These are phyloP conservation scores for Ophiostoma sp. DNA, from an alignment of 2,329 filamentous ascomycete species.

Conservation along the genomic window DNA sequence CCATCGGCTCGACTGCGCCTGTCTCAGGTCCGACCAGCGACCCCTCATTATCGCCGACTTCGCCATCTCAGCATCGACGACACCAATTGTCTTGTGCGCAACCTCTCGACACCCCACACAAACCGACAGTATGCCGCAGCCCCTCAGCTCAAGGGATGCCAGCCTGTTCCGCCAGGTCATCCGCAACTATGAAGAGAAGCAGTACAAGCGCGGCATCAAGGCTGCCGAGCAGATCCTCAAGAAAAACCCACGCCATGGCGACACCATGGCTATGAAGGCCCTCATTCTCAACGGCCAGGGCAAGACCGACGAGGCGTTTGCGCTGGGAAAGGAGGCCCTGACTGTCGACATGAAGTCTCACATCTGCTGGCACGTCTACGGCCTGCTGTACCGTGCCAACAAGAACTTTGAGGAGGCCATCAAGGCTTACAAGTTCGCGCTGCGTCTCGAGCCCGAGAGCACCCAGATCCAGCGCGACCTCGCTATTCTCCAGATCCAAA, in stretches of 20 bases:
- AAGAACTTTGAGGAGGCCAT: constrained; percentile 99
- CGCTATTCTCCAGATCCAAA: constrained; percentile 88
- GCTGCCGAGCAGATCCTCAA: constrained; percentile 92
- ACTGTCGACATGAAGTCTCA: constrained; percentile 98
- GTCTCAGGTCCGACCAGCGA: neutral
- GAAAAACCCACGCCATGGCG: constrained; percentile 92
- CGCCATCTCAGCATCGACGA: neutral
- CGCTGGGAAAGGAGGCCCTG: constrained; percentile 83
- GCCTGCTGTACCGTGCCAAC: constrained; percentile 81
- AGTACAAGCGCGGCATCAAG: constrained; percentile 93
- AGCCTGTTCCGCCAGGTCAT: constrained; percentile 93
- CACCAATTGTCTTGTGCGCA: constrained; percentile 16
- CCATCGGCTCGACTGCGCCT: constrained; percentile 2
- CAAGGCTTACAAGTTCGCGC: constrained; percentile 96
- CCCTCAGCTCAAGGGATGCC: constrained; percentile 78
- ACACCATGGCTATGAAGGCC: constrained; percentile 98
- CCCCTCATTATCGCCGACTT: neutral
- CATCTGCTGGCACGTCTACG: constrained; percentile 99
- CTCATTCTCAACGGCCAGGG: constrained; percentile 90
- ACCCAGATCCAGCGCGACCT: constrained; percentile 90
- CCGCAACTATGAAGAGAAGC: constrained; percentile 95
- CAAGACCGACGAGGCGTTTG: constrained; percentile 90
- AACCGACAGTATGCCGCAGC: constrained; percentile 59
- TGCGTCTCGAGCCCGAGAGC: constrained; percentile 89
- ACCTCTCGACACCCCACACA: constrained; percentile 15